Base-by-base conservation (phyloP, 2,329 filamentous ascomycete species). In the Aspergillus latus region DNA sequence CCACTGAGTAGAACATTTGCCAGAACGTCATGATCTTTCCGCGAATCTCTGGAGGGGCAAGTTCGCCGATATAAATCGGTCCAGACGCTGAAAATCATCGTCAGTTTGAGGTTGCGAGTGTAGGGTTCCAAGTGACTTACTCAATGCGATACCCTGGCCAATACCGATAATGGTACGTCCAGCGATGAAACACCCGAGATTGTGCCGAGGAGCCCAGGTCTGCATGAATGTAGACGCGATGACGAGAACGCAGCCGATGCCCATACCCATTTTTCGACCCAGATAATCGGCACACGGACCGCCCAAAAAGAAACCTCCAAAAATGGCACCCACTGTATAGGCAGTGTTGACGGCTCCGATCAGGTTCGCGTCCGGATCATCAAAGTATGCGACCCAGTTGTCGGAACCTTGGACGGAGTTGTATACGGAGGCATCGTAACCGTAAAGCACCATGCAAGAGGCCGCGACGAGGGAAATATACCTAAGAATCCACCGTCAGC, bases 371-470 rank as follows among this genome's bases (percentile, higher is more conserved):
- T 63, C 60, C 0, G 70, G 70, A 34, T 74, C 67, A 63, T 86
- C 76, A 71, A 88, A 88, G 74, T 81, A 89, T 15, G 74, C 75
- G 10, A 84, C 74, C 87, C 87, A 90, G 68, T 89, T 82, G 11
- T 83, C 71, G 1, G 85, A 88, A 32, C 83, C 84, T 71, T 88
- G 87, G 5, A 88, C 82, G 4, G 86, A 85, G 70, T 90, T 90
- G 78, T 86, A 90, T 46, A 88, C 86, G 37, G 85, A 88, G 1
- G 87, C 86, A 79, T 89, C 87, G 68, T 89, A 89, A 56, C 87
- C 87, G 68, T 89, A 89, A 44, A 90, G 78, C 21, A 89, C 85
- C 87, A 89, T 89, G 71, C 85, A 89, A 70, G 85, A 84, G 66
- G 87, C 86, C 55, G 87, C 87, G 62, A 89, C 84, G 49, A 88